Conservation (phyloP, 208 protist species). For the Porcisia deanei region DNA sequence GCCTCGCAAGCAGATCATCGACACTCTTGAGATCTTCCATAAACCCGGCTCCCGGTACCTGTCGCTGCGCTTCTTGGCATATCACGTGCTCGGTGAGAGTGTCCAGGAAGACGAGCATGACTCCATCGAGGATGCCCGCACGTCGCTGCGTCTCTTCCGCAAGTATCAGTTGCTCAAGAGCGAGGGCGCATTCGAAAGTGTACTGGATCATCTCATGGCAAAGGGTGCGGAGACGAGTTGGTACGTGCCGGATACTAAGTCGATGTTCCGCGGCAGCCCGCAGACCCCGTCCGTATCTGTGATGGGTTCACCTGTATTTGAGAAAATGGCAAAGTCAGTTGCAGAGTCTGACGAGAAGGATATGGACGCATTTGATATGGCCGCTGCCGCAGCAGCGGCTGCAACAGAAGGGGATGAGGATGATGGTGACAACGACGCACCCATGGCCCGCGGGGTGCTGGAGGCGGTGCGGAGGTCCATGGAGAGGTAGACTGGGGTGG, state of each 20-base stretch:
- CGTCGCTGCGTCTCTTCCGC: conserved; percentile 92
- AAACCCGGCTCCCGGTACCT: conserved; percentile 88
- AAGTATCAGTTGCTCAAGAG: conserved; percentile 76
- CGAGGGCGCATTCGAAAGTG: conserved; percentile 77
- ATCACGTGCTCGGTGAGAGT: conserved; percentile 91
- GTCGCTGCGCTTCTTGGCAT: conserved; percentile 94
- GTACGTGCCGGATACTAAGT: conserved; percentile 81
- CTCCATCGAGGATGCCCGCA: conserved; percentile 95
- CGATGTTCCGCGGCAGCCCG: conserved; percentile 50
- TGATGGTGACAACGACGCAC: conserved; percentile 19
- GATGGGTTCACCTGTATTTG: conserved; percentile 62
- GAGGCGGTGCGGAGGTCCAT: conserved; percentile 36
- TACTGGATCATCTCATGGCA: conserved; percentile 82
- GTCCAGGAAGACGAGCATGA: conserved; percentile 96
- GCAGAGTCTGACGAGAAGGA: conserved; percentile 17
- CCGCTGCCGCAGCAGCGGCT: neutral
- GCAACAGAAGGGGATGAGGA: conserved; percentile 9
- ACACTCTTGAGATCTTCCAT: conserved; percentile 96
- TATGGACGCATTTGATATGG: conserved; percentile 11
- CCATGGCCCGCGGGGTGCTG: conserved; percentile 29
- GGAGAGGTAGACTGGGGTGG: conserved; percentile 25
- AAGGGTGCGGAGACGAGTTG: conserved; percentile 91
- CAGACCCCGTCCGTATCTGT: conserved; percentile 41
- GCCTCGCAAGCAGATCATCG: conserved; percentile 95
- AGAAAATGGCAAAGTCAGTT: conserved; percentile 15